These are phyloP conservation scores for Gossypium turneri DNA, from an alignment of 345 rosid genomes.

Conservation along the genomic window DNA sequence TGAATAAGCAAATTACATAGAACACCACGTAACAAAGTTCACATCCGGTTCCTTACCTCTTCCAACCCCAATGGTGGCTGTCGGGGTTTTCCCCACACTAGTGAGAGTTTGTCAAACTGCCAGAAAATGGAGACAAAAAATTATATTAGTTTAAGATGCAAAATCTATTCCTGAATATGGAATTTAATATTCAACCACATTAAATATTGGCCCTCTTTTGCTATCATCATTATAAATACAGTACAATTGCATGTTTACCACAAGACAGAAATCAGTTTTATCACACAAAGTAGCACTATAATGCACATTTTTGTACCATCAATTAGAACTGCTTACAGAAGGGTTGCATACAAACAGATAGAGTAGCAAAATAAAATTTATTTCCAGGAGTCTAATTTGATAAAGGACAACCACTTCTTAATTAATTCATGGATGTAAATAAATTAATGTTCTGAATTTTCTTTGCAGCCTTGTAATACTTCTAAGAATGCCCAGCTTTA, in stretches of 20 bases:
- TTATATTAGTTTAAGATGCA: conserved; percentile 2
- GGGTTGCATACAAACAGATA: neutral
- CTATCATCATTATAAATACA: neutral
- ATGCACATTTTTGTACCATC: neutral
- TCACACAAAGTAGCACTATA: neutral
- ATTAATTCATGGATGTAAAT: neutral
- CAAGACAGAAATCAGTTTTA: neutral
- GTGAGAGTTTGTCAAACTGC: conserved; percentile 75
- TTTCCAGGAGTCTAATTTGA: neutral
- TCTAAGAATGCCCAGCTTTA: neutral
- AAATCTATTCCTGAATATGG: neutral
- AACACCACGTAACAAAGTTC: neutral
- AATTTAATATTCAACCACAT: neutral
- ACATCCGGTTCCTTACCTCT: conserved; percentile 49
- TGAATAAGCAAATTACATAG: neutral
- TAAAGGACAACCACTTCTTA: neutral
- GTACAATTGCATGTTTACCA: neutral
- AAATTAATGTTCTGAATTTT: neutral
- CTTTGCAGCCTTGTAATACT: neutral
- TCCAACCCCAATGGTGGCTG: conserved; percentile 61
- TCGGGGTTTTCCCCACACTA: conserved; percentile 95
- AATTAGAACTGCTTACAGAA: neutral
- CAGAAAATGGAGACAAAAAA: conserved; percentile 20
- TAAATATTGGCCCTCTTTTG: neutral
- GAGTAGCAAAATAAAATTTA: neutral